Evolutionary conservation across 352 stramenopile species (phyloP).

Genomic region (Pythium aristosporum): DNA sequence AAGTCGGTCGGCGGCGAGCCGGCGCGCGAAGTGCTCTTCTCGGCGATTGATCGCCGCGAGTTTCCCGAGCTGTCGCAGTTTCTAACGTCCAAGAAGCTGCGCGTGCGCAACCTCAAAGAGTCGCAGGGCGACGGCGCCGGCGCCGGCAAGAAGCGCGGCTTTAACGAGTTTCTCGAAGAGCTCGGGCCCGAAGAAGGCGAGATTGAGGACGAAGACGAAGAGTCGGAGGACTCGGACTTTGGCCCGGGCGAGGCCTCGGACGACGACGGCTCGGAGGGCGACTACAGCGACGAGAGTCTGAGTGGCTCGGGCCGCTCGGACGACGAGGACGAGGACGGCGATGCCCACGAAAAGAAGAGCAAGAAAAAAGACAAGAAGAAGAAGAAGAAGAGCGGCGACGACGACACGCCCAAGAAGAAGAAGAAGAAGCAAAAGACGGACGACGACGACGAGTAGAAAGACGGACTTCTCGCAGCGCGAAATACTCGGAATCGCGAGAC

Average conservation of each 20-base stretch:
- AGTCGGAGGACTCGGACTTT: conserved; percentile 93
- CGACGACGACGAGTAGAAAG: conserved; percentile 12
- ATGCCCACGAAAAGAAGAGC: conserved; percentile 56
- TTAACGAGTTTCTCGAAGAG: conserved; percentile 79
- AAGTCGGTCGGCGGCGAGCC: conserved; percentile 84
- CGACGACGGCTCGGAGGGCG: conserved; percentile 47
- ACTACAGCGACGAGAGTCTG: conserved; percentile 86
- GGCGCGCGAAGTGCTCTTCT: conserved; percentile 93
- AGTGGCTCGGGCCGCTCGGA: conserved; percentile 47
- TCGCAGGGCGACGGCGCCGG: conserved; percentile 45
- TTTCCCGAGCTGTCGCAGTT: conserved; percentile 95
- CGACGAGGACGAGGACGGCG: conserved; percentile 74
- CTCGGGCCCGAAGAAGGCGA: conserved; percentile 84
- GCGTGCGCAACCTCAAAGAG: conserved; percentile 92
- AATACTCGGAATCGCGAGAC: neutral
- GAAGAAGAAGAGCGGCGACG: conserved; percentile 72
- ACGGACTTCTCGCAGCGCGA: neutral
- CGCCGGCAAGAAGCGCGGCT: conserved; percentile 66
- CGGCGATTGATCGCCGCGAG: conserved; percentile 94
- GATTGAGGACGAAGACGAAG: conserved; percentile 89
- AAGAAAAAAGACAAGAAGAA: conserved; percentile 39
- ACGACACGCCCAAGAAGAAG: conserved; percentile 37
- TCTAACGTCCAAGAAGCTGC: conserved; percentile 94
- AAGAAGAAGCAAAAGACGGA: conserved; percentile 25
- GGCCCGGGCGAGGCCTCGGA: conserved; percentile 67